Evolutionary conservation across 768 basidiomycete genomes (phyloP), one percentile per base, ranked within the genome.

Genomic region (Hydnomerulius pinastri): DNA sequence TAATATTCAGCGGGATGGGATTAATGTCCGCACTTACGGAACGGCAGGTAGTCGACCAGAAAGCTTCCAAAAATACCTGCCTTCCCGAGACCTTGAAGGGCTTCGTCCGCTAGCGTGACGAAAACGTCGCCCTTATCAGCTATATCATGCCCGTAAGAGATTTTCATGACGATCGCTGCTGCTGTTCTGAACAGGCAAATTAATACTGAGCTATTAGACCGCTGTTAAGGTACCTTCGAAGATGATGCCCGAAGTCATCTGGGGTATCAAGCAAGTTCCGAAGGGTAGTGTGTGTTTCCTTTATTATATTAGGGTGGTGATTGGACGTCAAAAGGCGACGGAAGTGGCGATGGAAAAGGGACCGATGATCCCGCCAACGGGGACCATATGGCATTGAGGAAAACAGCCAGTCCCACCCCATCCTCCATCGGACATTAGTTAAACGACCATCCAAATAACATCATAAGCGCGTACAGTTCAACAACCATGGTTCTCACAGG

Each of bases 371-470:
- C 41, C 60, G 61, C 71, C 71, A 76, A 39, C 49, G 57, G 9
- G 39, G 50, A 11, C 76, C 75, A 40, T 71, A 77, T 5, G 62
- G 60, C 59, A 73, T 65, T n/a, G 69, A 64, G 1, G 73, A 75
- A 54, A 77, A 72, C 4, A 76, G 55, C 76, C 76, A 78, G 51
- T 73, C 67, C 71, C 72, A 79, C 6, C 77, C 77, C 54, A 78
- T 75, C 38, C 77, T 78, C 20, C 13, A n/a, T 48, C 25, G 27
- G 18, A 11, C n/a, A 35, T 37, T 48, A 4, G 49, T 45, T 27
- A 20, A 20, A 32, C 21, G 25, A 30, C 24, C 20, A 20, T 25
- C 24, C 17, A 13, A 39, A 2, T 18, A 15, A n/a, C 4, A 39
- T 29, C 10, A 32, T 35, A 21, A 45, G 42, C 41, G 62, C 71